Conservation (phyloP, 371 early-diverging fungal genomes). For the Mortierella sp. region DNA sequence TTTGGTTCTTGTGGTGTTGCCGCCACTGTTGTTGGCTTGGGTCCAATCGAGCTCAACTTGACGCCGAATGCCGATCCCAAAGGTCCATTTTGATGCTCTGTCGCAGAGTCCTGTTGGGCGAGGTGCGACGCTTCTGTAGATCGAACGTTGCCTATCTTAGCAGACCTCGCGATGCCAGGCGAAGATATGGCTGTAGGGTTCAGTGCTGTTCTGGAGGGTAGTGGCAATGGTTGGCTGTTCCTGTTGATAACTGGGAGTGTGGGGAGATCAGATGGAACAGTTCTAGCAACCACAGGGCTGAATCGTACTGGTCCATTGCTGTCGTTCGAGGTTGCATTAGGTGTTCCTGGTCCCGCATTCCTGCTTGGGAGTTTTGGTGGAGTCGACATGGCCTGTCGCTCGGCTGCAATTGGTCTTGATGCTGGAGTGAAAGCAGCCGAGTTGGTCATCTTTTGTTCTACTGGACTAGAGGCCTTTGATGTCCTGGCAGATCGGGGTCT, state of each 20-base stretch:
- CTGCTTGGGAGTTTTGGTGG: conserved; percentile 44
- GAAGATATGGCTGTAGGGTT: background rate
- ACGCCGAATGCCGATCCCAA: conserved; percentile 33
- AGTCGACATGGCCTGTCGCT: background rate
- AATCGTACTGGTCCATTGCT: conserved; percentile 39
- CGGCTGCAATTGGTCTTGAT: background rate
- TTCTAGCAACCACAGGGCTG: conserved; percentile 15
- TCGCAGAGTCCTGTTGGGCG: background rate
- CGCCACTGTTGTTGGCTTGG: background rate
- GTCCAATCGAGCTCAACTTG: conserved; percentile 29
- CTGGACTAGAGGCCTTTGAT: conserved; percentile 21
- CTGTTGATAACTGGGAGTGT: conserved; percentile 36
- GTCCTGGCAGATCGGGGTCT: conserved; percentile 53
- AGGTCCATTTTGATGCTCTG: background rate
- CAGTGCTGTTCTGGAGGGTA: conserved; percentile 29
- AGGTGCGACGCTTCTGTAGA: background rate
- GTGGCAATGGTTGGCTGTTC: conserved; percentile 37
- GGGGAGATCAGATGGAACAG: background rate
- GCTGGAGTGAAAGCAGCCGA: background rate
- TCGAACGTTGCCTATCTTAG: background rate
- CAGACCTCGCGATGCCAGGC: conserved; percentile 7
- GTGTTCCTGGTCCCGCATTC: background rate
- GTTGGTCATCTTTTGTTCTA: conserved; percentile 1
- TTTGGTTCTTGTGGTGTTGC: background rate
- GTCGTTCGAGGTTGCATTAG: background rate